These are phyloP conservation scores for Fraxinus paxiana DNA, from an alignment of 305 asterid species.

Conservation along the genomic window DNA sequence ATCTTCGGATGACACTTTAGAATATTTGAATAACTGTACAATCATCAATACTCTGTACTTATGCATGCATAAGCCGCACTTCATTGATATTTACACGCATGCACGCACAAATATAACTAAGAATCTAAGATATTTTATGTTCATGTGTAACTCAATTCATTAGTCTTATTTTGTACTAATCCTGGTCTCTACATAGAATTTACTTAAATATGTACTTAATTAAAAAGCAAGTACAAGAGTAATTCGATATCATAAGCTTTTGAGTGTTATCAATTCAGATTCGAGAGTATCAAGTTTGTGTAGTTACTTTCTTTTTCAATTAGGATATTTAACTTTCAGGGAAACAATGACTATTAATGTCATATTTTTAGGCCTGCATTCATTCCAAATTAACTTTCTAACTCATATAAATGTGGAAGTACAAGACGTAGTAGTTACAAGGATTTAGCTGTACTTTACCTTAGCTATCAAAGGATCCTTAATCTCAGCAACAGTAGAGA, in stretches of 20 bases:
- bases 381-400: constrained; percentile 8
- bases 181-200: not conserved
- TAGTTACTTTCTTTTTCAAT: not conserved
- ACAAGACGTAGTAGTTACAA: constrained; percentile 8
- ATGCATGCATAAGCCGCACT: not conserved
- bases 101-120: not conserved
- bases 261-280: not conserved
- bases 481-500: constrained; percentile 57
- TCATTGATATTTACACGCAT: not conserved
- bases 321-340: not conserved
- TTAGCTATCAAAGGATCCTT: constrained; percentile 78
- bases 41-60: not conserved
- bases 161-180: not conserved
- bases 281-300: not conserved
- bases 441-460: constrained; percentile 36
- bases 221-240: too few species aligned
- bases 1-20: not conserved
- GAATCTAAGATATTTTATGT: not conserved
- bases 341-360: not conserved
- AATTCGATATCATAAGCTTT: constrained; percentile 3
- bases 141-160: not conserved
- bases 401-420: not conserved
- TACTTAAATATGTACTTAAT: not conserved
- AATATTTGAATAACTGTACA: not conserved
- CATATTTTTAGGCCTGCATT: not conserved